Percentiles rank a stretch among this genome's conserved stretches.
These are phyloP conservation scores for Talaromyces pinophilus DNA, from an alignment of 2,329 filamentous ascomycete species.

Conservation along the genomic window DNA sequence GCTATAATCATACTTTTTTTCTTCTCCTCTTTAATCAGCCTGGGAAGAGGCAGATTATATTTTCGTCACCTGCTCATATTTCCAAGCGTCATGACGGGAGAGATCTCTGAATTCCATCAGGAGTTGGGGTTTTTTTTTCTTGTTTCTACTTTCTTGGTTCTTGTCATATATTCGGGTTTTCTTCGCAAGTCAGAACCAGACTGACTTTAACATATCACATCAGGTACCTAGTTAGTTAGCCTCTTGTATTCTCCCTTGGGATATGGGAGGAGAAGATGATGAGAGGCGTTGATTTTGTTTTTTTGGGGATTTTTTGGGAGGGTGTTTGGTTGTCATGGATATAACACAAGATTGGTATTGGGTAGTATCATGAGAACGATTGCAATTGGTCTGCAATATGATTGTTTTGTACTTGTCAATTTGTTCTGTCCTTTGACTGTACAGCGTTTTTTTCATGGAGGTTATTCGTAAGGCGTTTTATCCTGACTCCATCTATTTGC, in stretches of 20 bases:
- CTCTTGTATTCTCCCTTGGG: background rate
- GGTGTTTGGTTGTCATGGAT: slow-evolving; percentile 13
- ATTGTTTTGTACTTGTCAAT: background rate
- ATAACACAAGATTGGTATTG: slow-evolving; percentile 5
- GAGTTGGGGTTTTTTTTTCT: slow-evolving; percentile 14
- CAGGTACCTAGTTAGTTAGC: background rate
- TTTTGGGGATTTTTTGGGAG: background rate
- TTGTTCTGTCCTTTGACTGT: background rate
- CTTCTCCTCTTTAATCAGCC: background rate
- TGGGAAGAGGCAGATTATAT: slow-evolving; percentile 1
- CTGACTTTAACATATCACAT: slow-evolving; percentile 11
- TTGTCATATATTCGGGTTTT: slow-evolving; percentile 20
- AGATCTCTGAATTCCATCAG: background rate
- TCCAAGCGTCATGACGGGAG: slow-evolving; percentile 2
- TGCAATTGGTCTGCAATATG: background rate
- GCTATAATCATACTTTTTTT: slow-evolving; percentile 7
- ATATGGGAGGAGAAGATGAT: background rate
- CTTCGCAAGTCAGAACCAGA: slow-evolving; percentile 15
- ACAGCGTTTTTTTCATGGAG: background rate
- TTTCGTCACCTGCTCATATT: slow-evolving; percentile 3
- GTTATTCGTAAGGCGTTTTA: background rate
- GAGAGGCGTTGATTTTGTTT: background rate
- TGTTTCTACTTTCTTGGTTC: slow-evolving; percentile 23
- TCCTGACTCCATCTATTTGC: background rate
- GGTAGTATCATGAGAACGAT: background rate